Evolutionary conservation across 352 stramenopile genomes (phyloP), one percentile per base, ranked within the genome.

Genomic region (Globisporangium megalacanthum): DNA sequence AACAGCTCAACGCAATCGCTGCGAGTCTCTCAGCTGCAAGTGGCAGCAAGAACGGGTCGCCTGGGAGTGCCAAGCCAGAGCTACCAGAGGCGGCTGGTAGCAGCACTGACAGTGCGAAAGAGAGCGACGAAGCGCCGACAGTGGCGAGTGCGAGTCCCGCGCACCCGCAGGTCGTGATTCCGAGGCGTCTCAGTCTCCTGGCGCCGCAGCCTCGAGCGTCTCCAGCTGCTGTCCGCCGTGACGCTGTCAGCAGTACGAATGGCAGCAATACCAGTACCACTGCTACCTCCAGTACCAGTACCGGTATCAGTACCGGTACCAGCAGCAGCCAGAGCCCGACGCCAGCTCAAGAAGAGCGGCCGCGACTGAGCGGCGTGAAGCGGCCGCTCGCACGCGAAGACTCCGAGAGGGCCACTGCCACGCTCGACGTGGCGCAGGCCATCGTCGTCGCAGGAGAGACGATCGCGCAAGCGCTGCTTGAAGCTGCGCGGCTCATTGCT

Each of bases 381-480:
- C 41, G 41, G 15, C 41, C 41, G 10, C 46, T 8, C 33, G 11
- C 3, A n/a, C 19, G 35, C 33, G 44, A 60, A 49, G 20, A 39
- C 17, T 11, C 53, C 13, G 17, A 60, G 52, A 20, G 25, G 15
- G 10, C 41, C 0, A n/a, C 41, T 15, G 15, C 2, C 35, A 5
- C 35, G 35, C 35, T 52, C 33, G 54, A 60, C 15, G 4, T 60
- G 4, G 45, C 54, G 8, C 47, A 60, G 9, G 54, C 54, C 13
- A 13, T 60, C 35, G 45, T 60, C 19, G n/a, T 35, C 2, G 54
- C 31, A 7, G 46, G 44, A 15, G 22, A 54, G 6, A n/a, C 33
- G 46, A 48, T 60, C 35, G 54, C 54, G 20, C 37, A n/a, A 3
- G 54, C 54, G 13, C 33, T 60, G 19, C 14, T 60, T 10, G 54